Conservation (phyloP, 495 filamentous ascomycete species). For the Hyaloscypha finlandica region DNA sequence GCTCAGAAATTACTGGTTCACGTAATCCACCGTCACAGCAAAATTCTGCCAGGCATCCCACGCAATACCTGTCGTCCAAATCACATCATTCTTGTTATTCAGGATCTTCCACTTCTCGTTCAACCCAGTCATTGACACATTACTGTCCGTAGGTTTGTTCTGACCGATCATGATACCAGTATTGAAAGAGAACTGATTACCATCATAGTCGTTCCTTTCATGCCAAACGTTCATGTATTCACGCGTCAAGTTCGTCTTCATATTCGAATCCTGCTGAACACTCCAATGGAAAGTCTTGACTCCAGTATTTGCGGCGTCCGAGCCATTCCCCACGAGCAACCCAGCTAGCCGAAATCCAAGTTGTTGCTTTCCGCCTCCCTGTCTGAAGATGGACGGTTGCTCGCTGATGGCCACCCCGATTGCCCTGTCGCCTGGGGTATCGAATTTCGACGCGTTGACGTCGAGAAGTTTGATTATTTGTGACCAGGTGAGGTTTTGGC, state of each 20-base stretch:
- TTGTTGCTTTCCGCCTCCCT: slow-evolving; percentile 43
- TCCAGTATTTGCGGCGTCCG: slow-evolving; percentile 44
- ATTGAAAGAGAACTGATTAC: slow-evolving; percentile 59
- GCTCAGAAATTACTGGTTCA: slow-evolving; percentile 45
- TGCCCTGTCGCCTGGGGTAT: slow-evolving; percentile 38
- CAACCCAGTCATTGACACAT: slow-evolving; percentile 34
- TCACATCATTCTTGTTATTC: slow-evolving; percentile 46
- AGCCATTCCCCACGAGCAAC: slow-evolving; percentile 53
- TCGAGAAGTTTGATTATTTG: slow-evolving; percentile 47
- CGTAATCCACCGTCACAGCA: slow-evolving; percentile 54
- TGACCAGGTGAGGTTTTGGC: slow-evolving; percentile 45
- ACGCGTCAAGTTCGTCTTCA: slow-evolving; percentile 54
- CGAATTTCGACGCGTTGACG: slow-evolving; percentile 43
- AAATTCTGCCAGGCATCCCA: slow-evolving; percentile 58
- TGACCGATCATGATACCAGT: slow-evolving; percentile 42
- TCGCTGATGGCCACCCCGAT: slow-evolving; percentile 54
- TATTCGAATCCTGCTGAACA: slow-evolving; percentile 46
- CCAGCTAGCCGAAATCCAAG: slow-evolving; percentile 58
- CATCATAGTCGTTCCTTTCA: slow-evolving; percentile 53
- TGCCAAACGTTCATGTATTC: slow-evolving; percentile 62
- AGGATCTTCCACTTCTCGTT: slow-evolving; percentile 43
- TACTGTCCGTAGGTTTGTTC: slow-evolving; percentile 20
- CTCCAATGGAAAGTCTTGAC: slow-evolving; percentile 58
- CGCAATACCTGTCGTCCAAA: slow-evolving; percentile 47
- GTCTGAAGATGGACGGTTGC: slow-evolving; percentile 51